Evolutionary conservation across 176 grass and related monocot species (phyloP).

Genomic region (Cymbopogon citratus): DNA sequence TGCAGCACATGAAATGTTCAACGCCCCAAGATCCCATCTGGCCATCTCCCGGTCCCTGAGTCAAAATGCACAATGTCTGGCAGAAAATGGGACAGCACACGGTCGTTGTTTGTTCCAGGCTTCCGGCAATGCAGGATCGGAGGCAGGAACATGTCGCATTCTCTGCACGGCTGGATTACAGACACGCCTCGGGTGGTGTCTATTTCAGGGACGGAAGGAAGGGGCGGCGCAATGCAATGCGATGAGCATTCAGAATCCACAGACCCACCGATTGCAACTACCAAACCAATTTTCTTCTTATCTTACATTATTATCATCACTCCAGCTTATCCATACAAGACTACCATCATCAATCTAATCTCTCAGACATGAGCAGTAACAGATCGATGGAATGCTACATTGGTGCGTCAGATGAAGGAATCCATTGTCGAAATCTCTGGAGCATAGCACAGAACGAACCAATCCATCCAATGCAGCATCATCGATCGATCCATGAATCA

Average conservation of each 20-base stretch:
- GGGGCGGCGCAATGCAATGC: too few relatives aligned
- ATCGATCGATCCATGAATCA: neutral
- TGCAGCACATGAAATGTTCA: neutral
- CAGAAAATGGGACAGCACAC: neutral
- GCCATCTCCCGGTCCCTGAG: too few relatives aligned
- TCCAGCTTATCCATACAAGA: neutral
- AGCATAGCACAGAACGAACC: neutral
- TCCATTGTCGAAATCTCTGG: neutral
- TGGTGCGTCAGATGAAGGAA: neutral
- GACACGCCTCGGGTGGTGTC: neutral
- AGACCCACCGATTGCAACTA: neutral
- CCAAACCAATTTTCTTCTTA: neutral
- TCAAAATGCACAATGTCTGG: neutral
- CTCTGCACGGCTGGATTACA: neutral
- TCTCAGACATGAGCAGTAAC: neutral
- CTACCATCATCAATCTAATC: neutral
- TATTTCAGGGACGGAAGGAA: too few relatives aligned
- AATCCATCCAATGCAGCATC: slow-evolving; percentile 24
- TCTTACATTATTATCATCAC: neutral
- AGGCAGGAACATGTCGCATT: neutral
- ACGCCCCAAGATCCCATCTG: neutral
- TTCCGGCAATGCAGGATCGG: neutral
- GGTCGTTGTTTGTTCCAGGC: neutral
- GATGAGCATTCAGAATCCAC: neutral
- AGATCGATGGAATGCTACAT: neutral